Conservation (phyloP, 257 asterid genomes). For the Scutellaria minor region DNA sequence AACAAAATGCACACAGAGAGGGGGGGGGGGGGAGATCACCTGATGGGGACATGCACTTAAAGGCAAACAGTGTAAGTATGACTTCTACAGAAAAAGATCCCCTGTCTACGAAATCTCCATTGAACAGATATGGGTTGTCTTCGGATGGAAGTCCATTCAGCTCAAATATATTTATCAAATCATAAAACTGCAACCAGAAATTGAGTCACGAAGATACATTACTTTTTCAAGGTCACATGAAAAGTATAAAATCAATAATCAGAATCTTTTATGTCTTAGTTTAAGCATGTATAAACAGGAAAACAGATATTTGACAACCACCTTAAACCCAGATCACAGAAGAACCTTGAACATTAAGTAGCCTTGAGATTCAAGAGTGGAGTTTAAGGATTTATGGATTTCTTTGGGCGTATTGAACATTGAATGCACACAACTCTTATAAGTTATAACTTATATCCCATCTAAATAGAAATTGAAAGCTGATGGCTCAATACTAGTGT, state of each 20-base stretch:
- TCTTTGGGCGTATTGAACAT: background rate
- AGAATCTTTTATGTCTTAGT: slow-evolving; percentile 3
- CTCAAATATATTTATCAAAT: slow-evolving; percentile 90
- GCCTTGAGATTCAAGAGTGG: background rate
- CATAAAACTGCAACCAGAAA: slow-evolving; percentile 80
- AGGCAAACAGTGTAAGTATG: slow-evolving; percentile 90
- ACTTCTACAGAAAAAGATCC: slow-evolving; percentile 96
- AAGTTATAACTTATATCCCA: background rate
- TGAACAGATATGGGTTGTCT: slow-evolving; percentile 96
- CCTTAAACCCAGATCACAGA: slow-evolving; percentile 22
- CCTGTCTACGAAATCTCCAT: slow-evolving; percentile 98
- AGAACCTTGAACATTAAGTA: slow-evolving; percentile 18
- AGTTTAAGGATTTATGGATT: background rate
- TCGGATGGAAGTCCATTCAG: slow-evolving; percentile 98
- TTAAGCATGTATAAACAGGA: slow-evolving; percentile 24
- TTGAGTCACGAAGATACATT: slow-evolving; percentile 32
- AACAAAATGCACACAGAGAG: background rate
- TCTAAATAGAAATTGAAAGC: slow-evolving; percentile 22
- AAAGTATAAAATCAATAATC: slow-evolving; percentile 17
- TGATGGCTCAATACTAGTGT: slow-evolving; percentile 16
- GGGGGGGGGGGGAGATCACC: slow-evolving; percentile 45
- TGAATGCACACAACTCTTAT: background rate
- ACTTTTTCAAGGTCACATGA: slow-evolving; percentile 25
- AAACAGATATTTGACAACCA: slow-evolving; percentile 8
- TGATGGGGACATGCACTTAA: slow-evolving; percentile 98